These are phyloP conservation scores for Umbelopsis vinacea DNA, from an alignment of 192 early-diverging fungal species.

Conservation along the genomic window DNA sequence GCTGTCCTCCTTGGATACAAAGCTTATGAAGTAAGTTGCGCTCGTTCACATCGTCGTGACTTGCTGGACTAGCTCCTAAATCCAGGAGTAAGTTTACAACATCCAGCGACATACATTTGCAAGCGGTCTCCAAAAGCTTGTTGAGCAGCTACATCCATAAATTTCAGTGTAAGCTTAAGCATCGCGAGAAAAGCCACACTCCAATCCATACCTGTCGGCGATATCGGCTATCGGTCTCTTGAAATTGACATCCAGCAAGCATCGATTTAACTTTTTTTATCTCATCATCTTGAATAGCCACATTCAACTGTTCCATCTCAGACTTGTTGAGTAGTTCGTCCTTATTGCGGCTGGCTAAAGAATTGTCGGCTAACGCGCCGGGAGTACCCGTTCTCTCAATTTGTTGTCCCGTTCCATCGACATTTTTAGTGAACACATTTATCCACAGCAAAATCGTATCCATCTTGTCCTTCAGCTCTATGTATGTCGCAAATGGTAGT, in stretches of 20 bases:
- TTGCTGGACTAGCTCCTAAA: constrained; percentile 33
- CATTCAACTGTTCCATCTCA: constrained; percentile 34
- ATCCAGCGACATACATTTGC: constrained; percentile 37
- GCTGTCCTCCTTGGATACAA: constrained; percentile 47
- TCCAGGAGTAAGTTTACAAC: constrained; percentile 46
- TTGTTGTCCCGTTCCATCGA: background rate
- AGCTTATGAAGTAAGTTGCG: constrained; percentile 59
- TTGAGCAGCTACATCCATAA: constrained; percentile 32
- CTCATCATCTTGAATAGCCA: constrained; percentile 47
- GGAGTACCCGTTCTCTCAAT: background rate
- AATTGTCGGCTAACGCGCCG: background rate
- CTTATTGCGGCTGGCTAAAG: background rate
- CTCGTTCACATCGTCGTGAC: constrained; percentile 60
- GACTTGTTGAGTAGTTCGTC: constrained; percentile 25
- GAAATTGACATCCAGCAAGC: background rate
- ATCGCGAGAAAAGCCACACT: background rate
- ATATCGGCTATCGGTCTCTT: background rate
- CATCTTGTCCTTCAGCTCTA: constrained; percentile 7
- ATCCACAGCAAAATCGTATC: background rate
- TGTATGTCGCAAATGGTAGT: constrained; percentile 46
- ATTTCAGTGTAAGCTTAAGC: background rate
- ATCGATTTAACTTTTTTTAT: constrained; percentile 17
- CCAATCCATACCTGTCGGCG: background rate
- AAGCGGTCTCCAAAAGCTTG: constrained; percentile 33
- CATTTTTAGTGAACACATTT: background rate